These are phyloP conservation scores for Gastrolobium villosum DNA, from an alignment of 306 rosid genomes.

Conservation along the genomic window DNA sequence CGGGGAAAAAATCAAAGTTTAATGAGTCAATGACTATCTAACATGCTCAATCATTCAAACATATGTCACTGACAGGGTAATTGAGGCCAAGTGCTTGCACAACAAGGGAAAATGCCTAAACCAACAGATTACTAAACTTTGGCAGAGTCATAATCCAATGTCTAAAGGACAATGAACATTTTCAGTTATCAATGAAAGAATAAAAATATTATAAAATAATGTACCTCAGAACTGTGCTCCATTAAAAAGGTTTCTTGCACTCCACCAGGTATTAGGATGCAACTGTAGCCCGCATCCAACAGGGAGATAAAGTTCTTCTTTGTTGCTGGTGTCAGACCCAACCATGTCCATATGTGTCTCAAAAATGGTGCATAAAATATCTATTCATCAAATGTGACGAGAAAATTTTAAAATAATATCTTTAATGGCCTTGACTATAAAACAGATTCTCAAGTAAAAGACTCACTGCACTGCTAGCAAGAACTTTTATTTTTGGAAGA, in stretches of 20 bases:
- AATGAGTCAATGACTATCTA: background rate
- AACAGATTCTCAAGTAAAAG: conserved; percentile 46
- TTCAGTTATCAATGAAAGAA: conserved; percentile 28
- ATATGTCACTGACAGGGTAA: conserved; percentile 9
- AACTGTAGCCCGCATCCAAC: conserved; percentile 80
- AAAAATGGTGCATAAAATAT: conserved; percentile 90
- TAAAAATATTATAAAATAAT: background rate
- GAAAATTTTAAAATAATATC: conserved; percentile 33
- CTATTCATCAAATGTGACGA: conserved; percentile 53
- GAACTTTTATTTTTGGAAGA: conserved; percentile 87
- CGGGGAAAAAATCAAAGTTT: background rate
- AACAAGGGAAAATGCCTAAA: conserved; percentile 1
- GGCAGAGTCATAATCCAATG: background rate
- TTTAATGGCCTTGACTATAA: conserved; percentile 22
- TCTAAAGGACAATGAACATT: conserved; percentile 23
- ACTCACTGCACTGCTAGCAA: conserved; percentile 96
- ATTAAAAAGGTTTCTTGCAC: conserved; percentile 88
- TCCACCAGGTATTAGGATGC: conserved; percentile 94
- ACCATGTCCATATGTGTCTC: conserved; percentile 98
- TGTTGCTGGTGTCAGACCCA: conserved; percentile 83
- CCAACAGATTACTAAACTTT: conserved; percentile 34
- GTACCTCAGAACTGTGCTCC: conserved; percentile 86
- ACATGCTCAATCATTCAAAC: conserved; percentile 15
- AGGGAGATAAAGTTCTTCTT: conserved; percentile 74
- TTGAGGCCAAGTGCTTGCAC: background rate